Conservation (phyloP, 768 basidiomycete genomes). For the Agrocybe praecox region DNA sequence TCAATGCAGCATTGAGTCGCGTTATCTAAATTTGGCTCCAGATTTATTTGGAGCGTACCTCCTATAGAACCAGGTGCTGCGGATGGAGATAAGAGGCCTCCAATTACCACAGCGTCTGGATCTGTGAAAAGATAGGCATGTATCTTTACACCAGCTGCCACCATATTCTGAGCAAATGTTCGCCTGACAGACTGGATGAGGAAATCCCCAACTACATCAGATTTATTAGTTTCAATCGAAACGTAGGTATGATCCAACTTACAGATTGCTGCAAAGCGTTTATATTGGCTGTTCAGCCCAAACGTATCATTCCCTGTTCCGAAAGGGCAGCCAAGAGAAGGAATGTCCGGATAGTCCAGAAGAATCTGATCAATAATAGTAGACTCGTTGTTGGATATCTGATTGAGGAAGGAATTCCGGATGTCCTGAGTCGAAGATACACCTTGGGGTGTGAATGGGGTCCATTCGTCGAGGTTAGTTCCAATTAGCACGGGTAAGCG, state of each 20-base stretch:
- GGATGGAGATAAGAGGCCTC: slow-evolving; percentile 14
- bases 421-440: slow-evolving; percentile 25
- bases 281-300: slow-evolving; percentile 30
- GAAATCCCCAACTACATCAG: slow-evolving; percentile 29
- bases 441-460: slow-evolving; percentile 25
- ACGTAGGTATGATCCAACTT: slow-evolving; percentile 4
- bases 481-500: slow-evolving; percentile 40
- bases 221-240: background rate
- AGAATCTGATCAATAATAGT: slow-evolving; percentile 22
- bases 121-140: slow-evolving; percentile 43
- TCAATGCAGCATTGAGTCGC: background rate
- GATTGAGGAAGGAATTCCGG: slow-evolving; percentile 23
- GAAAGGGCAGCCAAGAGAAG: slow-evolving; percentile 44
- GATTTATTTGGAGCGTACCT: slow-evolving; percentile 15
- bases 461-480: slow-evolving; percentile 35
- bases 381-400: slow-evolving; percentile 2
- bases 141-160: slow-evolving; percentile 32
- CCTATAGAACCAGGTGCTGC: slow-evolving; percentile 21
- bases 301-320: slow-evolving; percentile 44
- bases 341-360: slow-evolving; percentile 38
- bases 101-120: slow-evolving; percentile 8
- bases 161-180: slow-evolving; percentile 33
- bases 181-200: slow-evolving; percentile 24
- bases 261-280: slow-evolving; percentile 29
- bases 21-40: background rate